Conservation (phyloP, 148 eudicot genomes). For the Chenopodium album region DNA sequence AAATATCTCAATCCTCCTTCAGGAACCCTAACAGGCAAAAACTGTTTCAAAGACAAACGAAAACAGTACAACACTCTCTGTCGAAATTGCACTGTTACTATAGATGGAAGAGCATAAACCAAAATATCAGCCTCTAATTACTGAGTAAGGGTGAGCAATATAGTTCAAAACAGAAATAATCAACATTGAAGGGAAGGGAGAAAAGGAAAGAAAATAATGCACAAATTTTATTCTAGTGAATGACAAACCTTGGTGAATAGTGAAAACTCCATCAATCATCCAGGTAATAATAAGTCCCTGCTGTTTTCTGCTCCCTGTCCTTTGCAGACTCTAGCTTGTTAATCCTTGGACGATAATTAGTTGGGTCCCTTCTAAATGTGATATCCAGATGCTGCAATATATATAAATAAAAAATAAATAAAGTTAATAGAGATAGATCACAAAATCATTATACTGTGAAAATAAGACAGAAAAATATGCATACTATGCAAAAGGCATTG, state of each 20-base stretch:
- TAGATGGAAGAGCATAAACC: neutral
- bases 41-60: neutral
- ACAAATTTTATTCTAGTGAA: too few relatives aligned
- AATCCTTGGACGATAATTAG: slow-evolving; percentile 82
- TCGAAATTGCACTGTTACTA: neutral
- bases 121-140: neutral
- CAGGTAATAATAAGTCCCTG: slow-evolving; percentile 88
- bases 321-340: slow-evolving; percentile 84
- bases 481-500: neutral
- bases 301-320: slow-evolving; percentile 91
- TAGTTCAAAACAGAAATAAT: neutral
- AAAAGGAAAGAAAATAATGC: neutral
- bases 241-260: slow-evolving; percentile 28
- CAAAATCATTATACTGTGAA: neutral
- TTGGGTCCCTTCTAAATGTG: slow-evolving; percentile 90
- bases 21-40: neutral
- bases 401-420: neutral
- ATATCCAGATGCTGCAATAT: slow-evolving; percentile 74
- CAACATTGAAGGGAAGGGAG: neutral
- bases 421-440: neutral
- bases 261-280: slow-evolving; percentile 50
- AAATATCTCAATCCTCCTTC: neutral
- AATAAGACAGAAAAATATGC: neutral
- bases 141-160: neutral
- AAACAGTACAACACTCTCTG: neutral